Evolutionary conservation across 192 early-diverging fungal genomes (phyloP), one percentile per base, ranked within the genome.

Genomic region (Rhizophagus sp.): DNA sequence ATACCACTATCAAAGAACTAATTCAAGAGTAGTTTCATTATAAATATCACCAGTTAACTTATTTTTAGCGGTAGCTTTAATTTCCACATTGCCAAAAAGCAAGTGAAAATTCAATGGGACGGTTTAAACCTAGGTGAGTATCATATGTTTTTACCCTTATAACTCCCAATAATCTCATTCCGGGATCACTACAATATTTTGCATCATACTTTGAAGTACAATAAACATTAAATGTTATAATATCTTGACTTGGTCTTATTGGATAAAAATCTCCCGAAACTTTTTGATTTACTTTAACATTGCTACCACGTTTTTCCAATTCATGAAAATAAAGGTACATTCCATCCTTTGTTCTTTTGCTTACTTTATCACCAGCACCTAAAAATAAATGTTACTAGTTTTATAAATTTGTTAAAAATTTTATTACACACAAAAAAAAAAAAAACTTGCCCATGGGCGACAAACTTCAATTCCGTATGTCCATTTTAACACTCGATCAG

Each of bases 21-120:
- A 57, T 22, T 57, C 52, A 57, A 57, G 22, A 57, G 52, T 57
- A 57, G 52, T 57, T 22, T 57, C 12, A 5, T 57, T 47, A 19
- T 78, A 78, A 68, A 68, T 24, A n/a, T 19, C 27, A 36, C 64
- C 47, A 22, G 50, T 78, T 68, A 1, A 9, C 12, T 62, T 64
- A 78, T 78, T 78, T 49, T 36, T 41, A 52, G 77, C 77, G 6
- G 19, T 78, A 33, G 66, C 77, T 69, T 78, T 78, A 34, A 78
- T 69, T 69, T 78, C 77, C 66, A 78, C 67, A 17, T 65, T 34
- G 22, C 64, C 77, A 68, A 78, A n/a, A 78, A 1, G 66, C 34
- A 11, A 78, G 68, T 1, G 47, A 52, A 19, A 78, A 78, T 69
- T 78, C 65, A 3, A 78, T 49, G 6, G 61, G 61, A 25, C 77